phyloP scores from a whole-genome alignment of 805 yeast species.

The Cyberlindnera mississippiensis region DNA sequence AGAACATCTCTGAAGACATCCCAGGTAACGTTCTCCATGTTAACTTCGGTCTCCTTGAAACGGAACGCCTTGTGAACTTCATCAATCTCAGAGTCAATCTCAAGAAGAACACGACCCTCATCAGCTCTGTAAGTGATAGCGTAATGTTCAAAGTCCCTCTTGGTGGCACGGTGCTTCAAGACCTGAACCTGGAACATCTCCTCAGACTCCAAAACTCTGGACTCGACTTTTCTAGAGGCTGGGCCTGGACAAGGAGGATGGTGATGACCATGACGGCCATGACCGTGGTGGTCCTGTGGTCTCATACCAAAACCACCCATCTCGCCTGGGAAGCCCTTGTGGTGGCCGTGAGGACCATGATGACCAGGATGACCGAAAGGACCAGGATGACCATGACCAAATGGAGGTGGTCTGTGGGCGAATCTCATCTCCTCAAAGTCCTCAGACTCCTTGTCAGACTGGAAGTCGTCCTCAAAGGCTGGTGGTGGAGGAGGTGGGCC shows the following conservation, averaged over 20 bases:
- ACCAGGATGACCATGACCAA: no score
- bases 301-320: background rate
- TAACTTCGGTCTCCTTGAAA: conserved; percentile 14
- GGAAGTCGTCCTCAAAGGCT: background rate
- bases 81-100: conserved; percentile 17
- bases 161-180: conserved; percentile 11
- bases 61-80: conserved; percentile 15
- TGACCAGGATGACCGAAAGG: no score
- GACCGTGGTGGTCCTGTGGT: no score
- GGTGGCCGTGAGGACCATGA: background rate
- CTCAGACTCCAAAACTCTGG: conserved; percentile 3
- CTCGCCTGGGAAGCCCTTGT: background rate
- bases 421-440: no score
- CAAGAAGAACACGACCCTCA: conserved; percentile 9
- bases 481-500: conserved; percentile 9
- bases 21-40: conserved; percentile 18
- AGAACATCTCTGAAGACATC: conserved; percentile 8
- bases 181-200: conserved; percentile 14
- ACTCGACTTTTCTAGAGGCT: background rate
- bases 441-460: background rate
- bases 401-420: no score
- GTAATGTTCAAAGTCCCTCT: conserved; percentile 17
- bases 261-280: conserved; percentile 4
- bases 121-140: conserved; percentile 14
- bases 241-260: no score